Evolutionary conservation across 202 grass and related monocot genomes (phyloP).

Genomic region (Digitaria exilis): DNA sequence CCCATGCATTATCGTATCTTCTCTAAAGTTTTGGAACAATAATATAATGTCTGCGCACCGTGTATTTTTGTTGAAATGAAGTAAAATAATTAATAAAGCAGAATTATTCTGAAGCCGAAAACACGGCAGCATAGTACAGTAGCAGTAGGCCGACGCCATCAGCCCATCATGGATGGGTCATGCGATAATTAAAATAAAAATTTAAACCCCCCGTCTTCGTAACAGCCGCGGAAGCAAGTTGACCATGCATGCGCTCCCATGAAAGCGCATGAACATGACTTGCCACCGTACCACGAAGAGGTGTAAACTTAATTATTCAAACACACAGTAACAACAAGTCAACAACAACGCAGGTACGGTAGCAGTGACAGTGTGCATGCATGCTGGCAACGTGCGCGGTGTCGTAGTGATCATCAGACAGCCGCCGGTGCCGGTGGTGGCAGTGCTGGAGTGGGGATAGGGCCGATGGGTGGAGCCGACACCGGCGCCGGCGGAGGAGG

Average conservation of each 20-base stretch:
- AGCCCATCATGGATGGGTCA: neutral
- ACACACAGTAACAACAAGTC: too few relatives aligned
- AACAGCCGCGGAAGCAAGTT: neutral
- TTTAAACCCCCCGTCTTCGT: neutral
- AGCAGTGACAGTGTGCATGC: too few relatives aligned
- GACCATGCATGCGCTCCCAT: too few relatives aligned
- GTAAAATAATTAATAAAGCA: neutral
- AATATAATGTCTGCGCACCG: too few relatives aligned
- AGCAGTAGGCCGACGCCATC: too few relatives aligned
- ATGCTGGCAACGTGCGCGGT: neutral
- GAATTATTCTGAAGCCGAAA: neutral
- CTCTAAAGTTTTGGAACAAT: too few relatives aligned
- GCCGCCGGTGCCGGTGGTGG: neutral
- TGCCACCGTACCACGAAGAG: neutral
- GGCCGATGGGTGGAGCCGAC: neutral
- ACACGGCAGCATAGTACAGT: neutral
- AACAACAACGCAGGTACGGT: too few relatives aligned
- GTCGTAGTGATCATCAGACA: neutral
- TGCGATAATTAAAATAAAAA: neutral
- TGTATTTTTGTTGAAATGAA: neutral
- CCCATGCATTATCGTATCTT: too few relatives aligned
- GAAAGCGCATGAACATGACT: neutral
- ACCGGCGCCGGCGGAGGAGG: conserved; percentile 8
- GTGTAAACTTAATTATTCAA: neutral
- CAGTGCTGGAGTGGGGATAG: neutral